These are phyloP conservation scores for Aureoboletus auriporus DNA, from an alignment of 768 basidiomycete genomes.

Conservation along the genomic window DNA sequence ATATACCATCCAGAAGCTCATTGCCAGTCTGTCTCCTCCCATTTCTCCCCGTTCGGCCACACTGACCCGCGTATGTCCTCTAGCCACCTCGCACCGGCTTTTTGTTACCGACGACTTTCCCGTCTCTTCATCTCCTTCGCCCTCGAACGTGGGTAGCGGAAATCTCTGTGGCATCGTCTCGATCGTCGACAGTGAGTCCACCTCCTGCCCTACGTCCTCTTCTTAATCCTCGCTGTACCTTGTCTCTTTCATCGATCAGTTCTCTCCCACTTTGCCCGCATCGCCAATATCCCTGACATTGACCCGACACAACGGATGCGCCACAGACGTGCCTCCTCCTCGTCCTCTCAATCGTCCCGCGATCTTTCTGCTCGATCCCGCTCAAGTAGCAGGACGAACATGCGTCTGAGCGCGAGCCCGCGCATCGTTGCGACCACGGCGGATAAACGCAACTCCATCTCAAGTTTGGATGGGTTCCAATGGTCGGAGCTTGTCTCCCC, in stretches of 20 bases:
- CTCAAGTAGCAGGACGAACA: constrained; percentile 40
- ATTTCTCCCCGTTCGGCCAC: neutral
- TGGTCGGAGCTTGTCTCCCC: constrained; percentile 32
- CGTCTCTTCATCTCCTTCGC: constrained; percentile 45
- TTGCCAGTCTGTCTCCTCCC: constrained; percentile 59
- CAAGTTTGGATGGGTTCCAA: constrained; percentile 30
- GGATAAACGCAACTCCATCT: constrained; percentile 30
- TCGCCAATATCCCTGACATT: constrained; percentile 68
- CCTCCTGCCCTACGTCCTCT: neutral
- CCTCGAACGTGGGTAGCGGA: constrained; percentile 33
- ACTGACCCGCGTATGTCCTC: constrained; percentile 1
- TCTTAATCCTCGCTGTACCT: neutral
- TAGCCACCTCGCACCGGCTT: constrained; percentile 76
- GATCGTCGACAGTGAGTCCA: constrained; percentile 67
- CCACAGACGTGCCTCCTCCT: constrained; percentile 73
- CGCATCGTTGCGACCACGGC: constrained; percentile 28
- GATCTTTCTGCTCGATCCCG: constrained; percentile 37
- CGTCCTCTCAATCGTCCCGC: constrained; percentile 54
- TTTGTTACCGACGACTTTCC: constrained; percentile 68
- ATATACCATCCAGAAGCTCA: constrained; percentile 74
- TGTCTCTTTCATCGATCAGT: constrained; percentile 37
- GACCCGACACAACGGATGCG: constrained; percentile 78
- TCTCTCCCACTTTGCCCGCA: constrained; percentile 71
- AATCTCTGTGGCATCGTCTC: constrained; percentile 75
- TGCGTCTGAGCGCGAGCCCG: constrained; percentile 31